Evolutionary conservation across 2,329 filamentous ascomycete species (phyloP).

Genomic region (Juglanconis oblonga): DNA sequence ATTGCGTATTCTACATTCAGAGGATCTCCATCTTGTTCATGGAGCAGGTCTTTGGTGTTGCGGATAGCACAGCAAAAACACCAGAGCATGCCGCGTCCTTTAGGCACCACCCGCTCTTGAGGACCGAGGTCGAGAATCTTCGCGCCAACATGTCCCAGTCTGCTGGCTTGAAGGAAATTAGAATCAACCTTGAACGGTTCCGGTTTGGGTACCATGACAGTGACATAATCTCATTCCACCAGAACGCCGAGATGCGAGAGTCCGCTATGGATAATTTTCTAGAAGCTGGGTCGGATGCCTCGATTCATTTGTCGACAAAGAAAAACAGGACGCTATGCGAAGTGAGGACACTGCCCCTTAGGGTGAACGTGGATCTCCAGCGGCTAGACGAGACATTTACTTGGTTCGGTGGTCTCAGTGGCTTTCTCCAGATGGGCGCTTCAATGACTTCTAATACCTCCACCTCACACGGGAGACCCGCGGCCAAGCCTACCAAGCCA

Average conservation of each 20-base stretch:
- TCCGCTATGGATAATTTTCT: conserved; percentile 59
- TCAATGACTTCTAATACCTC: conserved; percentile 73
- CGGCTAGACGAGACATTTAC: conserved; percentile 81
- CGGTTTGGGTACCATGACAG: conserved; percentile 61
- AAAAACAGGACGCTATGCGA: conserved; percentile 51
- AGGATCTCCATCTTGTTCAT: conserved; percentile 55
- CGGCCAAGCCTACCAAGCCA: conserved; percentile 39
- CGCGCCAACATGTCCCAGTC: conserved; percentile 29
- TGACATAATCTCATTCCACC: conserved; percentile 62
- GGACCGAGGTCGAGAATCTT: conserved; percentile 45
- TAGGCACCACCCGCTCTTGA: conserved; percentile 50
- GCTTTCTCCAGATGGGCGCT: conserved; percentile 81
- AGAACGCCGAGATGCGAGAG: conserved; percentile 52
- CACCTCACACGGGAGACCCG: conserved; percentile 42
- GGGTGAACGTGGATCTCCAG: conserved; percentile 73
- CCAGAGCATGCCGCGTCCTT: conserved; percentile 41
- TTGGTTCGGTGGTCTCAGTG: conserved; percentile 88
- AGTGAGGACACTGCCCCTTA: conserved; percentile 73
- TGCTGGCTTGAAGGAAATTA: conserved; percentile 30
- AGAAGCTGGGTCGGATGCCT: conserved; percentile 55
- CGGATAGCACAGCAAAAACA: conserved; percentile 35
- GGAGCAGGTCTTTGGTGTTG: conserved; percentile 50
- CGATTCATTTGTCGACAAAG: conserved; percentile 48
- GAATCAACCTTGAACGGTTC: conserved; percentile 53
- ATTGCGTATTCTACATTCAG: conserved; percentile 44